Conservation (phyloP, 2,329 filamentous ascomycete genomes). For the Cladosporium sp. region DNA sequence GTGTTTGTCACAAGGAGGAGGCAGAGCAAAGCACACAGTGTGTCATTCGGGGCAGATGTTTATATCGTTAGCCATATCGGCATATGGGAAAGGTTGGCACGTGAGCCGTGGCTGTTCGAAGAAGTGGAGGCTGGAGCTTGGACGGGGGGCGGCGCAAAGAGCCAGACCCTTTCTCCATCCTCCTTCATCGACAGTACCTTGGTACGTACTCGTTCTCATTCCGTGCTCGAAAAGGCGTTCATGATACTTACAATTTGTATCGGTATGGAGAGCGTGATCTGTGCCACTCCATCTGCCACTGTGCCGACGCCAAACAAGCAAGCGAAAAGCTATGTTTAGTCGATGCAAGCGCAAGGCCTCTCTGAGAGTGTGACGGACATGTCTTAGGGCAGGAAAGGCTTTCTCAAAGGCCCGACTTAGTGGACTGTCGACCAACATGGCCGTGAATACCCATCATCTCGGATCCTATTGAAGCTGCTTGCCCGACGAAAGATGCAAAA, state of each 20-base stretch:
- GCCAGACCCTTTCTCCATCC: slow-evolving; percentile 1
- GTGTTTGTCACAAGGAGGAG: background rate
- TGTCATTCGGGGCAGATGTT: slow-evolving; percentile 5
- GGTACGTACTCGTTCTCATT: background rate
- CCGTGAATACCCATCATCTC: background rate
- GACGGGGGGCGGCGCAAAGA: slow-evolving; percentile 3
- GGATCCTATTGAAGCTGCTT: background rate
- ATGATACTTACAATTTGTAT: background rate
- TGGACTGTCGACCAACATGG: slow-evolving; percentile 1
- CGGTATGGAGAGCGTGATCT: background rate
- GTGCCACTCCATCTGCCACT: background rate
- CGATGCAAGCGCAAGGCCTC: background rate
- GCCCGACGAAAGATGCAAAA: background rate
- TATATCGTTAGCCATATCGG: background rate
- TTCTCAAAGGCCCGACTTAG: slow-evolving; percentile 1
- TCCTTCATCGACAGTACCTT: background rate
- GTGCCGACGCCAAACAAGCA: background rate
- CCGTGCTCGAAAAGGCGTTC: background rate
- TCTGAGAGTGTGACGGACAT: background rate
- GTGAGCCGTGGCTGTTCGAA: slow-evolving; percentile 6
- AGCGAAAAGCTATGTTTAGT: background rate
- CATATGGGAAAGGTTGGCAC: background rate
- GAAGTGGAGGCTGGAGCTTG: slow-evolving; percentile 7
- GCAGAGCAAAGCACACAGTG: background rate
- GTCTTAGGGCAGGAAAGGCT: slow-evolving; percentile 1